Evolutionary conservation across 768 basidiomycete species (phyloP).

Genomic region (Pilatotrama ljubarskyi): DNA sequence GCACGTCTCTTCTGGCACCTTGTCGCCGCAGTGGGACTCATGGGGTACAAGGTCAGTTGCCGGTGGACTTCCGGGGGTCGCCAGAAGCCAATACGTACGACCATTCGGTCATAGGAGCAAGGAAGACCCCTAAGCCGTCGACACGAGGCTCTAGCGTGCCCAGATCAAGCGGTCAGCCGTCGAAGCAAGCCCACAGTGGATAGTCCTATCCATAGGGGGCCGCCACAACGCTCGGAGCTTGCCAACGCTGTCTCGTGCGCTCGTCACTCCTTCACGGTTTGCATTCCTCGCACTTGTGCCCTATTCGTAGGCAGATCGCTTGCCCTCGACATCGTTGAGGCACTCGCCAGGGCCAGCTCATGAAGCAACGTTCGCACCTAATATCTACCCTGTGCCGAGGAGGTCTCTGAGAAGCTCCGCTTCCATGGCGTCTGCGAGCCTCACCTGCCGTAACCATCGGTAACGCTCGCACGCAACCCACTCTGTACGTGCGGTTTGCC

Average conservation of each 20-base stretch:
- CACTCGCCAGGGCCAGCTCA: too few relatives aligned
- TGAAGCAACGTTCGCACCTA: too few relatives aligned
- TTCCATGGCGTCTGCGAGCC: background rate
- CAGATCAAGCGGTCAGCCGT: background rate
- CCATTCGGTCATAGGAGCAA: background rate
- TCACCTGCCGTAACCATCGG: background rate
- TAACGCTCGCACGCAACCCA: slow-evolving; percentile 1
- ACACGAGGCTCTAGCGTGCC: background rate
- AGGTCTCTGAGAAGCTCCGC: background rate
- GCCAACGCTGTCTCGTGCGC: background rate
- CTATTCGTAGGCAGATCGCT: too few relatives aligned
- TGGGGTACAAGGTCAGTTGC: background rate
- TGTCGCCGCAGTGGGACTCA: background rate
- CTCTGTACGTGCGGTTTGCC: background rate
- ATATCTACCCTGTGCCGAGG: background rate
- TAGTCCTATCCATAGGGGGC: background rate
- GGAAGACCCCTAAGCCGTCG: too few relatives aligned
- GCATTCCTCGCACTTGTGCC: background rate
- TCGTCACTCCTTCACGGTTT: background rate
- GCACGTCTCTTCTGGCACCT: background rate
- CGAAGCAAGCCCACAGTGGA: background rate
- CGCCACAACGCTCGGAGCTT: background rate
- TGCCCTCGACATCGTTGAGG: too few relatives aligned
- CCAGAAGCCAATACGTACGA: background rate
- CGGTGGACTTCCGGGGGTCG: background rate